Evolutionary conservation across 805 yeast species (phyloP), one percentile per base, ranked within the genome.

Genomic region (Ogataea methanolica): DNA sequence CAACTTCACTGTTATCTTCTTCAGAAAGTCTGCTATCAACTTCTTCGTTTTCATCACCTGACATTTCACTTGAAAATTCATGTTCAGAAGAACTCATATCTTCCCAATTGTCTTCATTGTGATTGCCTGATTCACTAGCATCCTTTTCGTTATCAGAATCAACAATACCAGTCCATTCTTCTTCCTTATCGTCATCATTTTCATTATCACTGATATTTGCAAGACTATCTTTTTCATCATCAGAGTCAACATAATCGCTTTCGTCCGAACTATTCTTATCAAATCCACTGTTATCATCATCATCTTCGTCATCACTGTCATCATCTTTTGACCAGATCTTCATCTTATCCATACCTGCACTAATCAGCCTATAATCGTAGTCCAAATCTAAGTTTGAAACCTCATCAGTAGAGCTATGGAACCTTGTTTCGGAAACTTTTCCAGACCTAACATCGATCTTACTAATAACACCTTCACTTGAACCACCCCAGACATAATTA

Each of bases 321-420:
- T 55, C 66, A 1, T 50, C 59, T 29, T 65, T 69, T 11, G 76
- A 71, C 98, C 98, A 92, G 6, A 92, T 71, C 56, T 83, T 85
- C 48, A 92, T 69, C 26, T 75, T 73, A 41, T 87, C 92, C 90
- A 91, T 85, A 19, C 96, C 94, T 6, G 85, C 89, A 62, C 87
- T 82, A 3, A 87, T 79, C 45, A 90, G 69, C 50, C 96, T 76
- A 60, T 89, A 94, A 47, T 85, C 85, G 54, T 63, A 80, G 63
- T 92, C 99, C 45, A 88, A 71, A 60, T 90, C 97, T 52, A 92
- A 69, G 39, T 76, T 73, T 0, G 79, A 75, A 2, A 89, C 92
- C 53, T 88, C 97, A 61, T 91, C 98, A 3, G 69, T 63, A 6
- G 67, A 62, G 15, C 85, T 79, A 60, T 90, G 97, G 7, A 74